Evolutionary conservation across 2,329 filamentous ascomycete genomes (phyloP), one percentile per base, ranked within the genome.

Genomic region (Sphaerulina populicola): DNA sequence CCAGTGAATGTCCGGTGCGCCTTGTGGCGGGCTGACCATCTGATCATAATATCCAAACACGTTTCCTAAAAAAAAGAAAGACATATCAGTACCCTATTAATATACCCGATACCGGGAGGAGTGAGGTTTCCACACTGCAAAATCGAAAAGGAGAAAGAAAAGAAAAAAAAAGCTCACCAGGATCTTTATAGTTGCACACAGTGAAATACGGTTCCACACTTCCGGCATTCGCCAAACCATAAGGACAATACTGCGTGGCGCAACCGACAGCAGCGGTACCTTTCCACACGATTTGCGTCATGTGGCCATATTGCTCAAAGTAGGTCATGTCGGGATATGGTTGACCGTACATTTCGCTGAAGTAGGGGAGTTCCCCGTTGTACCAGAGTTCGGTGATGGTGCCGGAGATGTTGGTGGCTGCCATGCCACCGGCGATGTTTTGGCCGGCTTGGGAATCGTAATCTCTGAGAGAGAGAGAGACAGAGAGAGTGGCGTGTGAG

Each of bases 371-470:
- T 71, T 94, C 88, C 63, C 78, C 79, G 68, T 91, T 87, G 78
- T 96, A 96, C 88, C 93, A 95, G 71, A 84, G 76, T 67, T 90
- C 79, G 62, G 82, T 87, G 65, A 91, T 82, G 60, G 83, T 81
- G 57, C 77, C 74, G 47, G 81, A 80, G 54, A 87, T 74, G 37
- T 81, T 77, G 54, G 68, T 70, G 21, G 72, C 68, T 1, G 70
- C 64, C 55, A 79, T 75, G 56, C 82, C 75, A 54, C 83, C 82
- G 64, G 87, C 90, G 52, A 97, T 83, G 77, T 97, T 98, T 74
- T 98, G 93, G 33, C 91, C 91, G 12, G 47, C 52, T 30, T 39
- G 15, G 6, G 44, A 18, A 18, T 51, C 47, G 52, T 39, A 54
- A 14, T 37, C 7, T 27, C 52, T 54, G 49, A 80, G 80, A 42